phyloP scores from a whole-genome alignment of 1,284 basidiomycete species.

The Pseudozyma tsukubaensis region DNA sequence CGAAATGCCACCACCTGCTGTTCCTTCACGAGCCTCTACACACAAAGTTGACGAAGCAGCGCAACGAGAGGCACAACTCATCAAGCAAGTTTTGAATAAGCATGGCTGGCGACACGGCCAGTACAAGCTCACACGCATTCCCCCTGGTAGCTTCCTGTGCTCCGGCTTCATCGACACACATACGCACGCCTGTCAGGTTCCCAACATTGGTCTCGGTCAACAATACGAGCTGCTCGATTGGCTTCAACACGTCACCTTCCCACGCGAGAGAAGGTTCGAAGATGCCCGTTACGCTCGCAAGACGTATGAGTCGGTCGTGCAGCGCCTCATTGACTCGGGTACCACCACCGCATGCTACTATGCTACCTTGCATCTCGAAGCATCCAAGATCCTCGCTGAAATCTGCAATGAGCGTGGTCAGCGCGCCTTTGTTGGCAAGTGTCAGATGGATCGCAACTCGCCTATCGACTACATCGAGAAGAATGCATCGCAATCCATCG shows the following conservation, averaged over 20 bases:
- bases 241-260: conserved; percentile 88
- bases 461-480: conserved; percentile 80
- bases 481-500: conserved; percentile 56
- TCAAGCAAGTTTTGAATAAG: conserved; percentile 42
- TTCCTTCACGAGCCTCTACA: conserved; percentile 22
- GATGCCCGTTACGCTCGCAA: conserved; percentile 78
- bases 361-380: conserved; percentile 82
- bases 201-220: conserved; percentile 76
- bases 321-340: conserved; percentile 75
- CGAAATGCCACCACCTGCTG: conserved; percentile 47
- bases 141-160: conserved; percentile 81
- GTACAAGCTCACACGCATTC: conserved; percentile 72
- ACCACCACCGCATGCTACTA: conserved; percentile 96
- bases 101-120: conserved; percentile 64
- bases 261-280: conserved; percentile 83
- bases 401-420: conserved; percentile 80
- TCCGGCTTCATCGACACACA: conserved; percentile 93
- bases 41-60: conserved; percentile 20
- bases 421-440: conserved; percentile 88
- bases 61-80: conserved; percentile 39
- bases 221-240: conserved; percentile 84
- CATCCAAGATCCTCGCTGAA: conserved; percentile 83
- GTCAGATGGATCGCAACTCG: conserved; percentile 88
- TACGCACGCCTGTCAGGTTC: conserved; percentile 72
- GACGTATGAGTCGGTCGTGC: conserved; percentile 81